Evolutionary conservation across 768 basidiomycete species (phyloP).

Genomic region (Tulasnella sp.): DNA sequence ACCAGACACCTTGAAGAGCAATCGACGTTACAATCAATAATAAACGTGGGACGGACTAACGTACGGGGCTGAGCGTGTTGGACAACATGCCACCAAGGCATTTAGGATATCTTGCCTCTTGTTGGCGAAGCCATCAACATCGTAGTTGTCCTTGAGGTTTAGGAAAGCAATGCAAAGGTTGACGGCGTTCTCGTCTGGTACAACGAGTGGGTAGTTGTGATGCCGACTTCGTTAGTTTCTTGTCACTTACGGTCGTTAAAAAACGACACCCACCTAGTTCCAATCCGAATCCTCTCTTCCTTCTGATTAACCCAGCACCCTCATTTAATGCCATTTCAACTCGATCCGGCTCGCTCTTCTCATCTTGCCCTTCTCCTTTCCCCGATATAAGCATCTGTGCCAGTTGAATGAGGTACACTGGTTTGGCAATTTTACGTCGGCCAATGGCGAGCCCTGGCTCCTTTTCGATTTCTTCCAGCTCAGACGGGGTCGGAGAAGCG

Average conservation of each 20-base stretch:
- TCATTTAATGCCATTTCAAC: conserved; percentile 74
- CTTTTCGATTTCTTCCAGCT: conserved; percentile 76
- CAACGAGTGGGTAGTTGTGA: background rate
- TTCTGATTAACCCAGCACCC: conserved; percentile 79
- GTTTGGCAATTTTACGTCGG: conserved; percentile 58
- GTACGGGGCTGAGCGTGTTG: conserved; percentile 74
- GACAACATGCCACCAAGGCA: conserved; percentile 77
- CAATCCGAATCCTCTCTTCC: conserved; percentile 77
- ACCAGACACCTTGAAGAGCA: conserved; percentile 58
- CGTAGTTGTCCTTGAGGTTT: conserved; percentile 75
- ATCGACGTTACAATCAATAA: background rate
- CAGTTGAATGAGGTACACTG: conserved; percentile 87
- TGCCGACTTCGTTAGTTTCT: background rate
- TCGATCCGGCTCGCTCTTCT: conserved; percentile 64
- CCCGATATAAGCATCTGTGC: conserved; percentile 64
- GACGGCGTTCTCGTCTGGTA: conserved; percentile 84
- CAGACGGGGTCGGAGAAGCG: conserved; percentile 60
- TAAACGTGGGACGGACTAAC: conserved; percentile 38
- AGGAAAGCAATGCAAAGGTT: conserved; percentile 71
- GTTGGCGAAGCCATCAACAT: conserved; percentile 72
- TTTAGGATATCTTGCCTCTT: conserved; percentile 72
- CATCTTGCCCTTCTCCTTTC: conserved; percentile 53
- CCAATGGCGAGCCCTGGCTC: conserved; percentile 78
- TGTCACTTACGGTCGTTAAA: background rate
- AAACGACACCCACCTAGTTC: conserved; percentile 62